Base-by-base conservation (phyloP, 176 grass and related monocot species). In the Aegilops sharonensis region DNA sequence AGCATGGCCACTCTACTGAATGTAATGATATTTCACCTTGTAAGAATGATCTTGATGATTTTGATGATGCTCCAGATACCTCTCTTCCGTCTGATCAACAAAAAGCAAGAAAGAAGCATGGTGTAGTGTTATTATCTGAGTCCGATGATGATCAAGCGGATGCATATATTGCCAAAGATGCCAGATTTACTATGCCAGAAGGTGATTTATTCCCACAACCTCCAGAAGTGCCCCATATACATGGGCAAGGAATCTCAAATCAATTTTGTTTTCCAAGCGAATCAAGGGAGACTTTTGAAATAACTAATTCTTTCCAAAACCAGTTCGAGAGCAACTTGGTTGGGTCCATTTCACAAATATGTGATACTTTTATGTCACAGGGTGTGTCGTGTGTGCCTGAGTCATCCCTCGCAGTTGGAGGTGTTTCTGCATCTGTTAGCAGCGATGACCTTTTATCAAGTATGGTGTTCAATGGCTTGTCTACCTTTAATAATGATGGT, bases 1-100 rank as follows among this genome's bases (percentile, higher is more conserved):
- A 91, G 62, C 79, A 36, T 77, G 83, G 84, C 8, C 61, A 24
- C 32, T 63, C 76, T 11, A 66, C 80, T 92, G 86, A 92, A n/a
- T 89, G 29, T 39, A 76, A 75, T 54, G 86, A 85, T 78, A 54
- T 89, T 69, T 89, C 89, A 85, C 81, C 93, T 32, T 85, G 88
- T 88, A 88, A 85, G 62, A 92, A 84, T 89, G 88, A 94, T 63
- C 91, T 98, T 68, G 91, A 98, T 66, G 96, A 98, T 84, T 98
- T 98, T 68, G 82, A 76, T 80, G 88, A 91, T 88, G 75, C 85
- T 89, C 82, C 88, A 39, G 89, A 89, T 54, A 81, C 47, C 60
- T 66, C 84, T 84, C 54, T 81, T 84, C 79, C 52, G 30, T 35
- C 64, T 86, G 64, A 78, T 89, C 89, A 91, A 64, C 71, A 78